Percentiles rank a stretch among this genome's conserved stretches.
Conservation (phyloP, 2,329 filamentous ascomycete species). For the Waltergamsia citrina region DNA sequence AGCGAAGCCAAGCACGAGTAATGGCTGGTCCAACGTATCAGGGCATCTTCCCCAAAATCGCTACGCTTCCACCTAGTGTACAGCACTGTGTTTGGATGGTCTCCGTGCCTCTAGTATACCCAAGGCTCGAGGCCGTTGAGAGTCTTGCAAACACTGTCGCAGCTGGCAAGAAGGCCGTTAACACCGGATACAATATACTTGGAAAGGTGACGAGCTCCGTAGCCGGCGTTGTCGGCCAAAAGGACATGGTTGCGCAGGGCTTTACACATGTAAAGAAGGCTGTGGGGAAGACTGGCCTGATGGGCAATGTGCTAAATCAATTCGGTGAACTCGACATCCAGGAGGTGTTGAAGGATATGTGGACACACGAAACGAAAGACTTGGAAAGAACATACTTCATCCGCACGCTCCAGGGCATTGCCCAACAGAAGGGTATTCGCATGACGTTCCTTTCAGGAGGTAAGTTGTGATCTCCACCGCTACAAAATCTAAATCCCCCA, state of each 20-base stretch:
- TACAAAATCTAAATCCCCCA: not conserved
- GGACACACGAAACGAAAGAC: slow-evolving; percentile 98
- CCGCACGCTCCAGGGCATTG: slow-evolving; percentile 87
- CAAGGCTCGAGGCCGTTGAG: slow-evolving; percentile 83
- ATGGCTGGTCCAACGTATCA: slow-evolving; percentile 96
- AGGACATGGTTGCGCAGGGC: slow-evolving; percentile 82
- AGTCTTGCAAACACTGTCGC: slow-evolving; percentile 84
- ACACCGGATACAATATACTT: slow-evolving; percentile 90
- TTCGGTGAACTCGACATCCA: slow-evolving; percentile 94
- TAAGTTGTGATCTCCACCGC: too few species aligned
- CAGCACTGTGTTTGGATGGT: slow-evolving; percentile 98
- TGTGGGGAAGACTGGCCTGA: slow-evolving; percentile 87
- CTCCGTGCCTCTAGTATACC: slow-evolving; percentile 84
- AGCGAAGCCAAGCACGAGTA: slow-evolving; percentile 82
- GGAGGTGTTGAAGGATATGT: slow-evolving; percentile 91
- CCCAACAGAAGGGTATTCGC: slow-evolving; percentile 87
- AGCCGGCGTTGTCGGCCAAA: slow-evolving; percentile 89
- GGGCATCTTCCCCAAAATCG: slow-evolving; percentile 92
- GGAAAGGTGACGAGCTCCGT: slow-evolving; percentile 93
- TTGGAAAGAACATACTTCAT: slow-evolving; percentile 95
- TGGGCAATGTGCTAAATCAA: slow-evolving; percentile 91
- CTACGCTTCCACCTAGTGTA: slow-evolving; percentile 79
- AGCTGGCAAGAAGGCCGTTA: slow-evolving; percentile 93
- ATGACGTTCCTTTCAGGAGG: slow-evolving; percentile 95
- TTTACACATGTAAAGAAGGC: slow-evolving; percentile 95